These are phyloP conservation scores for Fraxinus cuspidata DNA, from an alignment of 257 asterid genomes.

Conservation along the genomic window DNA sequence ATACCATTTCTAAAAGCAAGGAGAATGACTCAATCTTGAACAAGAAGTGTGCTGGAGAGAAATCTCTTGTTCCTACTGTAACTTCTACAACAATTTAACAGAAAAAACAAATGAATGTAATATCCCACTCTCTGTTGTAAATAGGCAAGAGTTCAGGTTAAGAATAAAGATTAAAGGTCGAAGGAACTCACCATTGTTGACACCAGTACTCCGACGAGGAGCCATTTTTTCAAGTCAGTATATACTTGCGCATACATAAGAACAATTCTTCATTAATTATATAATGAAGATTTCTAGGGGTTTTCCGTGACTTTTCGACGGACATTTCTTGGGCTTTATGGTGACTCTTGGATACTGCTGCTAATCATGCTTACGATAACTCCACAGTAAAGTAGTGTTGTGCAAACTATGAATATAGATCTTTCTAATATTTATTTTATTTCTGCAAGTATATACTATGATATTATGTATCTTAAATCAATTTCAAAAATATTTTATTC, in stretches of 20 bases:
- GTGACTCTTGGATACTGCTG: neutral
- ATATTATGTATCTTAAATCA: too few relatives aligned
- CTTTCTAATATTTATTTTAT: too few relatives aligned
- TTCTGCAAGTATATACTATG: too few relatives aligned
- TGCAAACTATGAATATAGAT: too few relatives aligned
- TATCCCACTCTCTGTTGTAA: neutral
- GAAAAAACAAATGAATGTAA: neutral
- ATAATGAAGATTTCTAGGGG: neutral
- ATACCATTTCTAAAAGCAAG: neutral
- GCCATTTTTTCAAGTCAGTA: neutral
- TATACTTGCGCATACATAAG: neutral
- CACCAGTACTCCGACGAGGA: neutral
- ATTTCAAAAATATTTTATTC: too few relatives aligned
- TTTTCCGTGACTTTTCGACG: neutral
- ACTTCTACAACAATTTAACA: neutral
- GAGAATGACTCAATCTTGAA: constrained; percentile 17
- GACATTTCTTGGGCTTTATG: neutral
- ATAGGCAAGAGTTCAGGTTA: too few relatives aligned
- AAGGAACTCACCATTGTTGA: neutral
- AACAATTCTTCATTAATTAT: too few relatives aligned
- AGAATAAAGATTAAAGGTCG: neutral
- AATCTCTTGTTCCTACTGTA: neutral
- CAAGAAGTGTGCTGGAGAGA: constrained; percentile 2
- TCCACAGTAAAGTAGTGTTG: too few relatives aligned
- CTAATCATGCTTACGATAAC: too few relatives aligned